A percentile compares a stretch with the other conserved stretches of the same genome.
Conservation (phyloP, 2,329 filamentous ascomycete species). For the Dothideomycetidae sp. region DNA sequence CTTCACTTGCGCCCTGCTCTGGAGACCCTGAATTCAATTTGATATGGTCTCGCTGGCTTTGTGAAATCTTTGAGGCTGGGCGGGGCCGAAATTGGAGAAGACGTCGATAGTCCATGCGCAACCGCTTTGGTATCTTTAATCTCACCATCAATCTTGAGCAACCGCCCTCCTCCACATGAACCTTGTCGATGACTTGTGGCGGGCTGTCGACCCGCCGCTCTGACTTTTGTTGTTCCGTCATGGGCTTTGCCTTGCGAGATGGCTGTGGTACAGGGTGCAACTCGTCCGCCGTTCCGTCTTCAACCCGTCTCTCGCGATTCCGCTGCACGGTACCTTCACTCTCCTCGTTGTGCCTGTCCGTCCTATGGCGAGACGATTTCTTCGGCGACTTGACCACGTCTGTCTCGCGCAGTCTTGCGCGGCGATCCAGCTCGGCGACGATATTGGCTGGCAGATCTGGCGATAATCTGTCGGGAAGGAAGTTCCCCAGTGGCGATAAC, state of each 20-base stretch:
- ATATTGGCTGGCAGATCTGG: constrained; percentile 43
- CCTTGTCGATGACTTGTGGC: not conserved
- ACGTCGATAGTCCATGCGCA: constrained; percentile 8
- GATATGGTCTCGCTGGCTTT: constrained; percentile 2
- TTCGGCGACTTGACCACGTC: not conserved
- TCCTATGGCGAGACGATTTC: not conserved
- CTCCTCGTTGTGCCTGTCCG: not conserved
- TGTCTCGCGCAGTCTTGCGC: not conserved
- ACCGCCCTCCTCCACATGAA: not conserved
- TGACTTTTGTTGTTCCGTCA: not conserved
- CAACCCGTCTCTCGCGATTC: not conserved
- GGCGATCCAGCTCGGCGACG: constrained; percentile 36
- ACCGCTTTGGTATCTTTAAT: constrained; percentile 10
- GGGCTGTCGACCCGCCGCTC: constrained; percentile 1
- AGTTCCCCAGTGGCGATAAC: constrained; percentile 2
- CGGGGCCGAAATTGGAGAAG: constrained; percentile 7
- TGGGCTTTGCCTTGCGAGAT: not conserved
- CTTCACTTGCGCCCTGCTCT: not conserved
- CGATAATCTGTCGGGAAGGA: constrained; percentile 38
- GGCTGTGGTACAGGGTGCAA: constrained; percentile 5
- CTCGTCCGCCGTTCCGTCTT: constrained; percentile 1
- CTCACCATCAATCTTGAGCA: constrained; percentile 8
- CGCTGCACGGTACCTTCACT: constrained; percentile 1
- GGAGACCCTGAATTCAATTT: no score
- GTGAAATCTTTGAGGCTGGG: not conserved